phyloP scores from a whole-genome alignment of 2,329 filamentous ascomycete genomes.

The Intubia oerlemansii region DNA sequence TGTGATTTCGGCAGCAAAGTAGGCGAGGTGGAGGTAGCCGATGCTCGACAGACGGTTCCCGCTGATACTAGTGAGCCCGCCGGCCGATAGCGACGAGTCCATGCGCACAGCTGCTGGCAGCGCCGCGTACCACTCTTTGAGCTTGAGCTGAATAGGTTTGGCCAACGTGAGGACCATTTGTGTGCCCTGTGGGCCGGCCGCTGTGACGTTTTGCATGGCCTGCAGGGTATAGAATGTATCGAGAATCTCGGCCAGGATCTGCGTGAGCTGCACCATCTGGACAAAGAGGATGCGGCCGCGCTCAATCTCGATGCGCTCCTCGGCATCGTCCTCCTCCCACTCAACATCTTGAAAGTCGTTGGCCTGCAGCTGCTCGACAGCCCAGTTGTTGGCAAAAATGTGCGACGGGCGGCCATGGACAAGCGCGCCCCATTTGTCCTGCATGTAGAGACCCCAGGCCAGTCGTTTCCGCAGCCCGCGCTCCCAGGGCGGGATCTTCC shows the following conservation, averaged over 20 bases:
- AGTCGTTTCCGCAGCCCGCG: slow-evolving; percentile 36
- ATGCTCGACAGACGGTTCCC: slow-evolving; percentile 33
- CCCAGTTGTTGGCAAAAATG: slow-evolving; percentile 49
- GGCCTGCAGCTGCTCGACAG: slow-evolving; percentile 40
- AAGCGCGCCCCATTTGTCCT: slow-evolving; percentile 60
- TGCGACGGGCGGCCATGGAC: slow-evolving; percentile 75
- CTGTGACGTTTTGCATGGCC: slow-evolving; percentile 46
- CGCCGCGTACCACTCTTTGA: slow-evolving; percentile 63
- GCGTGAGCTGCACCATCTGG: slow-evolving; percentile 55
- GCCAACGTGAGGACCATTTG: slow-evolving; percentile 53
- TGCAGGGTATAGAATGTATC: slow-evolving; percentile 66
- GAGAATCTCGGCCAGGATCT: slow-evolving; percentile 59
- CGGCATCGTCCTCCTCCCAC: slow-evolving; percentile 31
- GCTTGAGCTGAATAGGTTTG: slow-evolving; percentile 62
- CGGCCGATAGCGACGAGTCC: slow-evolving; percentile 31
- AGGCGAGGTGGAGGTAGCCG: slow-evolving; percentile 72
- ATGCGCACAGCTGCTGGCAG: slow-evolving; percentile 44
- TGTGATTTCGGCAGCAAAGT: slow-evolving; percentile 86
- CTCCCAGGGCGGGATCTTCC: slow-evolving; percentile 43
- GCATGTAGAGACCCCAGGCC: slow-evolving; percentile 43
- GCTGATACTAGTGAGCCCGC: slow-evolving; percentile 15
- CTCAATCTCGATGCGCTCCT: slow-evolving; percentile 43
- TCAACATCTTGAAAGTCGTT: slow-evolving; percentile 58
- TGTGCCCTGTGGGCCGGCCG: slow-evolving; percentile 47
- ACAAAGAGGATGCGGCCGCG: slow-evolving; percentile 49